Base-by-base conservation (phyloP, 2,329 filamentous ascomycete genomes). In the Neopestalotiopsis sp. region DNA sequence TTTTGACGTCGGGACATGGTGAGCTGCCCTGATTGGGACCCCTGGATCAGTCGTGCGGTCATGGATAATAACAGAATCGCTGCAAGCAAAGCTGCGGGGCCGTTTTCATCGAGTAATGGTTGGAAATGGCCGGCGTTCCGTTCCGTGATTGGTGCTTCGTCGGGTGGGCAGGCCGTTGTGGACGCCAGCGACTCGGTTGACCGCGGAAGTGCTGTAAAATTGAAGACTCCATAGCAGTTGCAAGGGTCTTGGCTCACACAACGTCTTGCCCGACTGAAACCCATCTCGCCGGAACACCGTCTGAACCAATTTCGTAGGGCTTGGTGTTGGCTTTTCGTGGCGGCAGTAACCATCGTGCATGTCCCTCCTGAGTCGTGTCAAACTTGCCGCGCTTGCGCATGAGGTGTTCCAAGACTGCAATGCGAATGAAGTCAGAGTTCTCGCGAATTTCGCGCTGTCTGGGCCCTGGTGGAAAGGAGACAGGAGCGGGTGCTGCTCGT, bases 351-450 rank as follows among this genome's bases (percentile, higher is more conserved):
- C 90, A 91, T 61, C 88, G 86, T n/a, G 90, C 90, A 63, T 90
- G 86, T 34, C 90, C 90, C n/a, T 90, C 89, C 67, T 86, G 86
- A 71, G 89, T 86, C 73, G 90, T 88, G 73, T 91, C 89, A 65
- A 92, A 82, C 78, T 92, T 92, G 72, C 90, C 90, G 58, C 83
- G 83, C 74, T 86, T 88, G 68, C 90, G 87, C 90, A 92, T 92
- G 13, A 90, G 87, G 87, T 92, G 91, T 75, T 92, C 90, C 85
- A 92, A 89, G 65, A 92, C 90, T 45, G 90, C 90, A 67, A 92
- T 88, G 73, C 90, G 87, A 75, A 92, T 91, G 75, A 92, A 92
- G 74, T 92, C 89, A 56, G 89, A 86, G 73, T 92, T 92, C 77
- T 92, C 90, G 38, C 90, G 88, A 83, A 91, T 87, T 77, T 92